Conservation (phyloP, 331 rosid genomes). For the Pyrus hybrid region DNA sequence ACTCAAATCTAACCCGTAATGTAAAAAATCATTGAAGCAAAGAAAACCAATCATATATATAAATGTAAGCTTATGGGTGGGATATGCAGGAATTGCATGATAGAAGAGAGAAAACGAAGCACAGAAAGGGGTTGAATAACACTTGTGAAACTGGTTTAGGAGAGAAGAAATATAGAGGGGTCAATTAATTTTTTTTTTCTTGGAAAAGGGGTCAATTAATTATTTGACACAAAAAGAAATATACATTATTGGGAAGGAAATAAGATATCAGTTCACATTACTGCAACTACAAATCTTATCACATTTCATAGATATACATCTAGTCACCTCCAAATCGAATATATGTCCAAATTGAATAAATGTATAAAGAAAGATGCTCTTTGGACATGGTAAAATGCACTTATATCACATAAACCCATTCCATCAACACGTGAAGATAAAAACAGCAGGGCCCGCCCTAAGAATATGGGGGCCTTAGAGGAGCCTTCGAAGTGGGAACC, state of each 20-base stretch:
- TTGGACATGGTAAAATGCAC: not conserved
- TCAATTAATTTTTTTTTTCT: no score
- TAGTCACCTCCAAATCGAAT: not conserved
- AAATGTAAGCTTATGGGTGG: no score
- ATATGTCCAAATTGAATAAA: not conserved
- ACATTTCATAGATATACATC: not conserved
- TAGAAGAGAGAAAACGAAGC: no score
- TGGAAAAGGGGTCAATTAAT: no score
- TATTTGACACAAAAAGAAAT: not conserved
- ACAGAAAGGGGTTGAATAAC: no score
- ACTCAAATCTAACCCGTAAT: not conserved
- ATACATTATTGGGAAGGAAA: not conserved
- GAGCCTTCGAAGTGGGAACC: no score
- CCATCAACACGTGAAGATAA: conserved; percentile 3
- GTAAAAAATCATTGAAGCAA: not conserved
- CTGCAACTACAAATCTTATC: not conserved
- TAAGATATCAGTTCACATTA: not conserved
- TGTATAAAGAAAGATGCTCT: not conserved
- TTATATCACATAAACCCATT: not conserved
- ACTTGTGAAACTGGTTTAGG: not conserved
- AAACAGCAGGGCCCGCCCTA: no score
- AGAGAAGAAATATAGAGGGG: not conserved
- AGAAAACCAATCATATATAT: not conserved
- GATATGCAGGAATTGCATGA: no score
- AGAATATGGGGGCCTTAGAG: no score